Base-by-base conservation (phyloP, 495 filamentous ascomycete genomes). In the Astrothelium subdiscretum region DNA sequence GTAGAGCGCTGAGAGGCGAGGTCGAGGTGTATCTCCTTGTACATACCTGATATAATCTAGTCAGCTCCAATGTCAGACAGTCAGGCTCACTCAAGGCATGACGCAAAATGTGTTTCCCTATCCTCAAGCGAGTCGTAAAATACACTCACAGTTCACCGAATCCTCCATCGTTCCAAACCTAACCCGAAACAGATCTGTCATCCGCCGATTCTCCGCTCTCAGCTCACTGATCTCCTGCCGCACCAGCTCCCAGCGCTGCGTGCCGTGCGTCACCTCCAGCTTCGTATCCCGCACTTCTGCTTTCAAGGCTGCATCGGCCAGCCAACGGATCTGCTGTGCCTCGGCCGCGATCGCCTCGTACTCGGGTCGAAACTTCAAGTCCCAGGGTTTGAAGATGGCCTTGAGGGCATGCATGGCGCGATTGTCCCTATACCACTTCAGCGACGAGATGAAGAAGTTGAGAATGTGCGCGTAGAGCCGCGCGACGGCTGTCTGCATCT, bases 401-500 rank as follows among this genome's bases (percentile, higher is more conserved):
- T 35, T 35, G 59, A 67, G 24, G 5, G 65, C 42, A 27, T 62
- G 59, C 18, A 59, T 27, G 31, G 58, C 43, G 43, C 51, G 38
- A 15, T 60, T 35, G 4, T 38, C 32, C 29, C 40, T 43, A 32
- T 66, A 66, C 59, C 60, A 66, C 0, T 52, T 31, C 27, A 66
- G 20, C 32, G 64, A 60, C 6, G 38, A 44, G 3, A 32, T 26
- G 10, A 66, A 31, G 32, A 66, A 66, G 3, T 29, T 52, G 24
- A 66, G 44, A 42, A 66, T 66, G 32, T 58, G 40, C 0, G 32
- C 60, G 52, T 66, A 58, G 1, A 66, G 26, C 8, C 26, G 26
- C 6, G 51, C 54, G n/a, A 66, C 62, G 15, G 60, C 58, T 15
- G 59, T 3, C 18, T 66, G 59, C 64, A 66, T 66, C 24, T 32